Evolutionary conservation across 257 asterid species (phyloP), one percentile per base, ranked within the genome.

Genomic region (Forsythia viridissima): DNA sequence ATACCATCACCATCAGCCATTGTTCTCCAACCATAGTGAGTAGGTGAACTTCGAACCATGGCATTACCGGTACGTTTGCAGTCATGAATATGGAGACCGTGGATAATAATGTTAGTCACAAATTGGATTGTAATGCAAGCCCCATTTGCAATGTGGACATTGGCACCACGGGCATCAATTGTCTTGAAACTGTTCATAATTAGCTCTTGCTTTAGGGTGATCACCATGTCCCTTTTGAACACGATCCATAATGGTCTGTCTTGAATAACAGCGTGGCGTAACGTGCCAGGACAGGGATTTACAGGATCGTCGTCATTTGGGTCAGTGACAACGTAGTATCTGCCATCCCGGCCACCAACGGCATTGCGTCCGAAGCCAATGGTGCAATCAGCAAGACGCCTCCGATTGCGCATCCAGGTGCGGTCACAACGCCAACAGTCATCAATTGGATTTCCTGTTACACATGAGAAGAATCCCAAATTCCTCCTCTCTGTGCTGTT

Each of bases 1-100:
- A 94, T 88, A 59, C 85, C 98, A n/a, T 94, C 98, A 1, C 98
- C 98, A 70, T 94, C 98, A 0, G 97, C 96, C 85, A 90, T 84
- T 0, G 97, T 92, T 84, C 98, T 83, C 97, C 93, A 91, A 7
- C 98, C 98, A 46, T 84, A 90, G 36, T 94, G 98, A 21, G 80
- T 44, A 0, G 93, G 90, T 0, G 98, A 91, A 82, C 94, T 90
- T 10, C 98, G 85, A 46, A 94, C 97, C 98, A 92, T 91, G 21
- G 98, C 98, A 40, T 92, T 92, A 8, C 97, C 97, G 5, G 96
- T 90, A 39, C 72, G 89, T 73, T 82, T 88, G 48, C 97, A 91
- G 71, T 91, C 95, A 70, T 94, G 98, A 41, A 94, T 94, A 38
- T 90, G 90, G 18, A 94, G 76, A 1, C 98, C 98, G 37, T 94